Base-by-base conservation (phyloP, 1,284 basidiomycete species). In the Peniophora sp. region DNA sequence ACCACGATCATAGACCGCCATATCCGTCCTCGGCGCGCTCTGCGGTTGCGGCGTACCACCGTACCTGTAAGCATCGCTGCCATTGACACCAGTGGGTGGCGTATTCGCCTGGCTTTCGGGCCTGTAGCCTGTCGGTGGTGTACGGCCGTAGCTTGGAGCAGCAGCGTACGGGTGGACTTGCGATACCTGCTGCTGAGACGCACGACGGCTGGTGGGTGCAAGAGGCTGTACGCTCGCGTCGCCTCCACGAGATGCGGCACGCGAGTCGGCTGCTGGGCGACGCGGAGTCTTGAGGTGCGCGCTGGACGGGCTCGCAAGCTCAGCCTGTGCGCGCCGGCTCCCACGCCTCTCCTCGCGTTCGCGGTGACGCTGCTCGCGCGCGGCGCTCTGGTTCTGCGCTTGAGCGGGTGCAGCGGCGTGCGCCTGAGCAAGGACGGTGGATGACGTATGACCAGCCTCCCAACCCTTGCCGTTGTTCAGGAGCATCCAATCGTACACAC, bases 401-500 rank as follows among this genome's bases (percentile, higher is more conserved):
- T 78, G 72, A 32, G 68, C 62, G 17, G 74, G 67, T 34, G 72
- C 70, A 44, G 72, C 72, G 32, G 78, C 74, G 51, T 83, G 78
- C 5, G 77, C 72, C 58, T 82, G 74, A 2, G 68, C 70, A 51
- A 77, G 66, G 22, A 71, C 61, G 20, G 70, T 70, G 23, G 76
- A 73, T 32, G 73, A 66, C 0, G 75, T 86, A 61, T 75, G 81
- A 53, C 81, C 73, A n/a, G 84, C 85, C 72, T 92, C 89, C 89
- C 89, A 92, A 41, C 90, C 90, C 63, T 89, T 90, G 55, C 89
- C 89, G 45, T 77, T 80, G 68, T 98, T 97, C 53, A 99, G 74
- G 47, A 93, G 65, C 89, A 94, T 97, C 96, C 97, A 99, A 65
- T 99, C 97, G 63, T 92, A 98, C 11, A 95, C 73, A 35, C 90